These are phyloP conservation scores for Daldinia sp. DNA, from an alignment of 2,329 filamentous ascomycete genomes.

Conservation along the genomic window DNA sequence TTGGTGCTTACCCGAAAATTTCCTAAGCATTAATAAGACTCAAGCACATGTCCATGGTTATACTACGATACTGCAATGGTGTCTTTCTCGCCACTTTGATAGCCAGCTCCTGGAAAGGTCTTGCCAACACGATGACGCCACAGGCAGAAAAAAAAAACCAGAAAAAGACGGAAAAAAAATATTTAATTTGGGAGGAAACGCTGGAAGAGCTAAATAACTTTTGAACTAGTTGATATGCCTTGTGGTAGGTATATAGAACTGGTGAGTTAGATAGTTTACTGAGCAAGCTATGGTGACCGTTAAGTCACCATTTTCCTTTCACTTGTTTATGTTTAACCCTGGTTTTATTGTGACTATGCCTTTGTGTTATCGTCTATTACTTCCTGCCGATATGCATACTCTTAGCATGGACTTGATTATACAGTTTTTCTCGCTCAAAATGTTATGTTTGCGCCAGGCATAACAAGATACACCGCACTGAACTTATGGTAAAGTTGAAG, in stretches of 20 bases:
- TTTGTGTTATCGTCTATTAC: neutral
- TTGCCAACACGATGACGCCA: constrained; percentile 1
- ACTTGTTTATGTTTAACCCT: neutral
- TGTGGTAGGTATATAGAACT: constrained; percentile 20
- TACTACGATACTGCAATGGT: neutral
- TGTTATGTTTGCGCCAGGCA: constrained; percentile 8
- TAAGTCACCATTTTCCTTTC: constrained; percentile 41
- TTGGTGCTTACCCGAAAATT: neutral
- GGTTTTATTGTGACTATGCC: neutral
- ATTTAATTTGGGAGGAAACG: constrained; percentile 38
- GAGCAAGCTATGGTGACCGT: constrained; percentile 40
- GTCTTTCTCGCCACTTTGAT: neutral
- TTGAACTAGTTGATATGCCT: constrained; percentile 37
- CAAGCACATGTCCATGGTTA: neutral
- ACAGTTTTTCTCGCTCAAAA: neutral
- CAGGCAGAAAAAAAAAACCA: constrained; percentile 17
- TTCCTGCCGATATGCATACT: neutral
- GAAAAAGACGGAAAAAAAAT: constrained; percentile 39
- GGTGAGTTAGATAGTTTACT: constrained; percentile 44
- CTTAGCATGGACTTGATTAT: neutral
- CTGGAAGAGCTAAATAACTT: constrained; percentile 41
- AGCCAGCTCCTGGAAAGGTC: neutral
- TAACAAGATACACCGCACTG: constrained; percentile 13
- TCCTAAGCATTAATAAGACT: neutral
- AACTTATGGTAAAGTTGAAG: neutral